Evolutionary conservation across 140 eudicot genomes (phyloP), one percentile per base, ranked within the genome.

Genomic region (Senecio squalidus): DNA sequence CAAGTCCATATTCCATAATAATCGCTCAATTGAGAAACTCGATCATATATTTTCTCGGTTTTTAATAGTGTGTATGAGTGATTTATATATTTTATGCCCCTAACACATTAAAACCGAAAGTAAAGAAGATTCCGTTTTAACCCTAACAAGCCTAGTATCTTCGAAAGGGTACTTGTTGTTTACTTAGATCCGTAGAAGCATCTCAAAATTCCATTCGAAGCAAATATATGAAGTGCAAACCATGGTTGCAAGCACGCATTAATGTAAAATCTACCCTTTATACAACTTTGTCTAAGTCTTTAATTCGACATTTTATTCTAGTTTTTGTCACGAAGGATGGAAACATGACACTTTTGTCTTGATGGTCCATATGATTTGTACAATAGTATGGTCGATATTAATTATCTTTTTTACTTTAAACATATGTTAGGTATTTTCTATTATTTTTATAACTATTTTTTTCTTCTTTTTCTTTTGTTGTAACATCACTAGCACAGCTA

Each of bases 231-330:
- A 31, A 62, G 25, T 18, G 62, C 9, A 70, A 38, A 9, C 29
- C 40, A 20, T 38, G 47, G 62, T 50, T 49, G 50, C 54, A 66
- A 53, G 47, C 18, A 24, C 65, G 15, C 51, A 46, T 68, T 33
- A 33, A 33, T 57, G 67, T 58, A 51, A 48, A 69, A 69, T 14
- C 74, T 68, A 26, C 74, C 54, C 13, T 14, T 36, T 33, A 52
- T 18, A 48, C 33, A 59, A 68, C 29, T 16, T 48, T 47, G 61
- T 48, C 6, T 9, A 34, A 31, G 68, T 27, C 45, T 60, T 70
- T 40, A 51, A 27, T 52, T 39, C 54, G 36, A 14, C 28, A 45
- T 48, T 58, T 27, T 34, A 48, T 17, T 55, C 31, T 27, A 40
- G 39, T 11, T 4, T 13, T 17, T 39, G 27, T 14, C 46, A 26